A percentile compares a stretch with the other conserved stretches of the same genome.
These are phyloP conservation scores for Lyophyllum atratum DNA, from an alignment of 768 basidiomycete species.

Conservation along the genomic window DNA sequence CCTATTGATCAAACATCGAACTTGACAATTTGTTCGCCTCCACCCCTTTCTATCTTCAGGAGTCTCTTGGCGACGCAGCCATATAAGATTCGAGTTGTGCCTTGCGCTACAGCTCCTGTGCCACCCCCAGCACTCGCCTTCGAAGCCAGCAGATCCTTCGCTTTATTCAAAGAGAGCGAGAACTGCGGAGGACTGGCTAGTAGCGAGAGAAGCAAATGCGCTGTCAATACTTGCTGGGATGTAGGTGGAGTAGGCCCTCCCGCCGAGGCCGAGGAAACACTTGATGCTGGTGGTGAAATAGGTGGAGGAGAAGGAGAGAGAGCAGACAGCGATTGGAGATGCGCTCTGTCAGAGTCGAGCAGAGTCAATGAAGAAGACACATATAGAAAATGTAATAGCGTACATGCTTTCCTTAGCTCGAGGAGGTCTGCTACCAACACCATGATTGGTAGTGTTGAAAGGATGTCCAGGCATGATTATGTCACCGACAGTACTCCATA, in stretches of 20 bases:
- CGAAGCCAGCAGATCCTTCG: conserved; percentile 56
- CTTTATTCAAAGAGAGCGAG: conserved; percentile 59
- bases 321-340: conserved; percentile 56
- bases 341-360: conserved; percentile 37
- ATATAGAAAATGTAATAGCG: conserved; percentile 21
- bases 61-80: conserved; percentile 81
- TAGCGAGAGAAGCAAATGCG: conserved; percentile 62
- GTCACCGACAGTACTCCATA: conserved; percentile 69
- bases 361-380: background rate
- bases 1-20: conserved; percentile 53
- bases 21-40: conserved; percentile 73
- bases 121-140: conserved; percentile 40
- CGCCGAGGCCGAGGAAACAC: conserved; percentile 45
- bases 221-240: conserved; percentile 71
- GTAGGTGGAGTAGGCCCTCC: conserved; percentile 41
- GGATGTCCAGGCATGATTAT: conserved; percentile 58
- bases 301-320: conserved; percentile 54
- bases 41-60: conserved; percentile 74
- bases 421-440: conserved; percentile 40
- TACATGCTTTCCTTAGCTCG: conserved; percentile 66
- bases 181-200: conserved; percentile 54
- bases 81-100: conserved; percentile 66
- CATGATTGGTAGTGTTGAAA: conserved; percentile 33
- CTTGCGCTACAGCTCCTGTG: conserved; percentile 35
- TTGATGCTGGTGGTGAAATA: conserved; percentile 58